These are phyloP conservation scores for Paecilomyces niveus DNA, from an alignment of 2,329 filamentous ascomycete genomes.

Conservation along the genomic window DNA sequence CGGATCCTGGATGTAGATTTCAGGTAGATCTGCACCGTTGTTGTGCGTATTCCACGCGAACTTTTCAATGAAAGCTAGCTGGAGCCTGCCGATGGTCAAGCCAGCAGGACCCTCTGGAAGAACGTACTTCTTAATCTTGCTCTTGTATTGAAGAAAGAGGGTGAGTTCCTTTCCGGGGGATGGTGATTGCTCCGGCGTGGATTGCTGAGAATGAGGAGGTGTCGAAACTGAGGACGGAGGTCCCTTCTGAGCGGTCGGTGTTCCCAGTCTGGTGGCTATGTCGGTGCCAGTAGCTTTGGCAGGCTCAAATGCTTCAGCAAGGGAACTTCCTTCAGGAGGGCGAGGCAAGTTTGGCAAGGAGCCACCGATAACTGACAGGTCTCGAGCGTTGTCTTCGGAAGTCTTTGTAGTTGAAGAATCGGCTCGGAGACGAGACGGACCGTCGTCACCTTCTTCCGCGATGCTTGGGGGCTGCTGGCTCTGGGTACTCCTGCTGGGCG, in stretches of 20 bases:
- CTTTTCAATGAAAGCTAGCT: slow-evolving; percentile 96
- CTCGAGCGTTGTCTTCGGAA: slow-evolving; percentile 50
- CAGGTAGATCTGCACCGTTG: slow-evolving; percentile 84
- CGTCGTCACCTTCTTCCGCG: slow-evolving; percentile 53
- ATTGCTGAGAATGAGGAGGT: slow-evolving; percentile 46
- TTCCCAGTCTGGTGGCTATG: slow-evolving; percentile 14
- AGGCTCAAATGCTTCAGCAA: slow-evolving; percentile 30
- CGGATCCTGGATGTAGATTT: slow-evolving; percentile 96
- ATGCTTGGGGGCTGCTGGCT: slow-evolving; percentile 44
- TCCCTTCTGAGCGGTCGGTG: slow-evolving; percentile 17
- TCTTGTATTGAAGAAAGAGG: slow-evolving; percentile 92
- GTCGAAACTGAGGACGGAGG: slow-evolving; percentile 19
- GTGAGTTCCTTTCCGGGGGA: slow-evolving; percentile 79
- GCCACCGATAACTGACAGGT: slow-evolving; percentile 43
- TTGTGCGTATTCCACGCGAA: slow-evolving; percentile 98
- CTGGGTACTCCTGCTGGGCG: slow-evolving; percentile 50
- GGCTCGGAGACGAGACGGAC: slow-evolving; percentile 28
- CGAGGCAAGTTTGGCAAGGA: slow-evolving; percentile 51
- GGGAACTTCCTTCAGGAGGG: slow-evolving; percentile 26
- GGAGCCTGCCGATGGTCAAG: slow-evolving; percentile 77
- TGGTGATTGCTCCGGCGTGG: slow-evolving; percentile 52
- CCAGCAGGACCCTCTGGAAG: slow-evolving; percentile 77
- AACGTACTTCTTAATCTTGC: slow-evolving; percentile 93
- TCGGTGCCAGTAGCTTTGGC: slow-evolving; percentile 15
- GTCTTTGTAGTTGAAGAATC: slow-evolving; percentile 45